Conservation (phyloP, 805 yeast species). For the Suhomyces tanzawaensis region DNA sequence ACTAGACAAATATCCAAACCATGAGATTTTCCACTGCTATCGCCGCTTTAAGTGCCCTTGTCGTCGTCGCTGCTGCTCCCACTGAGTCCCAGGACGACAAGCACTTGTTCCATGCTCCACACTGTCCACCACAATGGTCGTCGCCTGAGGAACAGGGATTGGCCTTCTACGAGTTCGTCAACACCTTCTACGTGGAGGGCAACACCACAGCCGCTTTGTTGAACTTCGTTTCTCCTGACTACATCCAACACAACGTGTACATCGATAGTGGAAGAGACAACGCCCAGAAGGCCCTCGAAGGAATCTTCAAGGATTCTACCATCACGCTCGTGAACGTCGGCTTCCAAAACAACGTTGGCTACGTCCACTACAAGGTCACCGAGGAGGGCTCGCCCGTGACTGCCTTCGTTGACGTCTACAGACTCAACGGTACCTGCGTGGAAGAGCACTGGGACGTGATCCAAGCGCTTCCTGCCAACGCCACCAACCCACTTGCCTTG, state of each 20-base stretch:
- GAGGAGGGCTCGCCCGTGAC: not conserved
- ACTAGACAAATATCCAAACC: not conserved
- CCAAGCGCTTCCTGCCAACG: not conserved
- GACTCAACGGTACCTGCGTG: constrained; percentile 4
- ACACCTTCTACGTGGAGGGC: constrained; percentile 1
- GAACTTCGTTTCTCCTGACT: not conserved
- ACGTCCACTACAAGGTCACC: constrained; percentile 1
- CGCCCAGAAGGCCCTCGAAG: not conserved
- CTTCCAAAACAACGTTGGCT: constrained; percentile 1
- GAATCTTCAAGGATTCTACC: not conserved
- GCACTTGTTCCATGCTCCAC: not conserved
- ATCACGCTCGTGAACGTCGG: not conserved
- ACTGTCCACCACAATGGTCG: constrained; percentile 3
- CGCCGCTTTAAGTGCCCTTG: not conserved
- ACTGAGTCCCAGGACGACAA: not conserved
- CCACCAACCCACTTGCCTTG: constrained; percentile 4
- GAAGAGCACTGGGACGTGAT: constrained; percentile 5
- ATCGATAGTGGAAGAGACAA: not conserved
- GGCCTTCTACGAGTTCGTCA: constrained; percentile 4
- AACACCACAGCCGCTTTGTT: constrained; percentile 2
- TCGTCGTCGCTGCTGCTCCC: not conserved
- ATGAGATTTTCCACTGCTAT: not conserved
- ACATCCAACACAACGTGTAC: constrained; percentile 4
- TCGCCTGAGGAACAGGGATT: constrained; percentile 1
- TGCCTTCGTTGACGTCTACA: constrained; percentile 1